Conservation (phyloP, 148 eudicot species). For the Diospyros lotus region DNA sequence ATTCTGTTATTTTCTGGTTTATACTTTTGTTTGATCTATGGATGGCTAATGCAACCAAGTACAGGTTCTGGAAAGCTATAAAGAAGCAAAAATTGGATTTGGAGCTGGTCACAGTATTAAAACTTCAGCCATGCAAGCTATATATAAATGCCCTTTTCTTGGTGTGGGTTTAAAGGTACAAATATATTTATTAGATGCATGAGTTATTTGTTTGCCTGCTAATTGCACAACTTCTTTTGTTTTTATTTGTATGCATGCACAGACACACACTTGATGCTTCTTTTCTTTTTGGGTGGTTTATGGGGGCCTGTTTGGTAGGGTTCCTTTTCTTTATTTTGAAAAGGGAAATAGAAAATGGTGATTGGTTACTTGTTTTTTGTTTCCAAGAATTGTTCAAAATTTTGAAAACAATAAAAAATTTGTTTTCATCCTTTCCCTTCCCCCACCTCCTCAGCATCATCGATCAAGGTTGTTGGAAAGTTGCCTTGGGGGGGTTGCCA, state of each 20-base stretch:
- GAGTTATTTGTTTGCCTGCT: background rate
- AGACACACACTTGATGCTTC: too few species aligned
- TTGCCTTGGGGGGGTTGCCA: too few species aligned
- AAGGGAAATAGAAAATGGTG: too few species aligned
- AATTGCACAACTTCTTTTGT: background rate
- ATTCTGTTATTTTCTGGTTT: background rate
- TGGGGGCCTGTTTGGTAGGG: too few species aligned
- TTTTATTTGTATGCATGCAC: too few species aligned
- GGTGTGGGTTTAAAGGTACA: constrained; percentile 65
- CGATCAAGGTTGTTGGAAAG: too few species aligned
- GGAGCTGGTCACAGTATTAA: constrained; percentile 60
- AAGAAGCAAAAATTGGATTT: constrained; percentile 72
- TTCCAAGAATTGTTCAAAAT: too few species aligned
- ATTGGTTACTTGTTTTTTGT: too few species aligned
- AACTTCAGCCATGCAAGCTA: constrained; percentile 60
- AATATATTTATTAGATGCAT: background rate
- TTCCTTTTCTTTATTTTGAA: too few species aligned
- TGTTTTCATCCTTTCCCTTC: too few species aligned
- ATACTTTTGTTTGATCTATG: background rate
- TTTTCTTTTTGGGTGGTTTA: background rate
- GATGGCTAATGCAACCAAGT: constrained; percentile 23
- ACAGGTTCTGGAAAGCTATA: constrained; percentile 61
- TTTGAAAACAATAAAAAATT: too few species aligned
- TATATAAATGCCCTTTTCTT: constrained; percentile 83
- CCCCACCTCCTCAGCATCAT: too few species aligned